Percentiles rank a stretch among this genome's conserved stretches.
These are phyloP conservation scores for Colletotrichum brevisporum DNA, from an alignment of 2,329 filamentous ascomycete genomes.

Conservation along the genomic window DNA sequence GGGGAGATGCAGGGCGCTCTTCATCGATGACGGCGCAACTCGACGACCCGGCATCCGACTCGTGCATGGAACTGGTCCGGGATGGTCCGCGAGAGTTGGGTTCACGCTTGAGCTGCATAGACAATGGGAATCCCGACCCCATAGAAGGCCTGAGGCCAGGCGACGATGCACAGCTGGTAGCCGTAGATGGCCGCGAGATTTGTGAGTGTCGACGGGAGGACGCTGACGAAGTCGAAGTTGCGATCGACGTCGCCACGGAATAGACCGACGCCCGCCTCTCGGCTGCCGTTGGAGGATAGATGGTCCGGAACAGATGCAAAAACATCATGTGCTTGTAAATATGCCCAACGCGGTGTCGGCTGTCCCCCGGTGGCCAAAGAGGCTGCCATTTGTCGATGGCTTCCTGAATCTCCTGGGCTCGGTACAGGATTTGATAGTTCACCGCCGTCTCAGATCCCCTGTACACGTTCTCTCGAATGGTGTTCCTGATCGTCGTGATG, in stretches of 20 bases:
- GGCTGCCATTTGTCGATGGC: conserved; percentile 83
- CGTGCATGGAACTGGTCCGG: conserved; percentile 58
- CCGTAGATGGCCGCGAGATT: conserved; percentile 39
- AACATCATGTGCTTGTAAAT: conserved; percentile 78
- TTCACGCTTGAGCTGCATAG: conserved; percentile 49
- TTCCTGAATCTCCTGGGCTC: conserved; percentile 81
- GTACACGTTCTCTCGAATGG: conserved; percentile 77
- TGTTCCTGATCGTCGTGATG: conserved; percentile 83
- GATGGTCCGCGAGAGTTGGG: conserved; percentile 52
- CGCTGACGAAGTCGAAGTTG: conserved; percentile 38
- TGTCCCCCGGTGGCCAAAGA: conserved; percentile 69
- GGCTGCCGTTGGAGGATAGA: conserved; percentile 65
- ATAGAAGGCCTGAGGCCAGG: conserved; percentile 45
- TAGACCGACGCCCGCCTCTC: conserved; percentile 36
- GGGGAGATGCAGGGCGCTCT: conserved; percentile 55
- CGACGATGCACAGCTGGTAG: conserved; percentile 53
- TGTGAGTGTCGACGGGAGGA: conserved; percentile 41
- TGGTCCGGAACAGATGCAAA: conserved; percentile 74
- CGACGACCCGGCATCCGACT: conserved; percentile 41
- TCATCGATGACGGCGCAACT: conserved; percentile 35
- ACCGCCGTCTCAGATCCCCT: conserved; percentile 75
- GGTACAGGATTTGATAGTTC: conserved; percentile 80
- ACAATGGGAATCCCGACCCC: conserved; percentile 36
- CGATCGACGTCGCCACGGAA: conserved; percentile 40
- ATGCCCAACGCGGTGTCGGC: conserved; percentile 67